A percentile compares a stretch with the other conserved stretches of the same genome.
These are phyloP conservation scores for Pseudotsuga menziesii DNA, from an alignment of 75 land plant species.

Conservation along the genomic window DNA sequence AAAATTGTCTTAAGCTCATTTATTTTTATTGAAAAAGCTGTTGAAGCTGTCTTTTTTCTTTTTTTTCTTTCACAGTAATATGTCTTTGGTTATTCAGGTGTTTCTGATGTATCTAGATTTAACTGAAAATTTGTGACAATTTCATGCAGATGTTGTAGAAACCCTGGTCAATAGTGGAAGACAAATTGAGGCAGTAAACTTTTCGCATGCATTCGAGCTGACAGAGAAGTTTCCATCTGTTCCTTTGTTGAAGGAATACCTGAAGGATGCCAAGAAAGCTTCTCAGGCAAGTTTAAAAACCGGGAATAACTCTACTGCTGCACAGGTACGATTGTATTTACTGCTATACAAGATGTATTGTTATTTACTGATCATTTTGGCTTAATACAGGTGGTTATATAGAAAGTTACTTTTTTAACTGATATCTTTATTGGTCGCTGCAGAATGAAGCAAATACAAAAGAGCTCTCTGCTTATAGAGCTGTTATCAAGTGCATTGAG, in stretches of 20 bases:
- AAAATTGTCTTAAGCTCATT: too few species aligned
- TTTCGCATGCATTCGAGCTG: slow-evolving; percentile 53
- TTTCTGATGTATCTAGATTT: background rate
- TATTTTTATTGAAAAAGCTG: too few species aligned
- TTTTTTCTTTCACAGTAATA: too few species aligned
- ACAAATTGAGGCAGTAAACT: slow-evolving; percentile 65
- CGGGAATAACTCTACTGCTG: slow-evolving; percentile 59
- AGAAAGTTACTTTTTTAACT: background rate
- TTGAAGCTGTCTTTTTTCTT: too few species aligned
- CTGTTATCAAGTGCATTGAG: slow-evolving; percentile 39
- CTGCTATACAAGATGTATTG: background rate
- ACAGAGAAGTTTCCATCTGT: slow-evolving; percentile 70
- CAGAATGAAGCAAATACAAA: slow-evolving; percentile 39
- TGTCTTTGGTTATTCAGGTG: background rate
- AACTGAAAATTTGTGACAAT: background rate
- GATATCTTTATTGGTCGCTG: background rate
- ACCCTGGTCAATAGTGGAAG: slow-evolving; percentile 49
- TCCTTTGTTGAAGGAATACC: slow-evolving; percentile 60
- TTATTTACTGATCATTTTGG: background rate
- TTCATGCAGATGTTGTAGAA: slow-evolving; percentile 50
- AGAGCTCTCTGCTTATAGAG: slow-evolving; percentile 40
- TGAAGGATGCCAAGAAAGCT: slow-evolving; percentile 61
- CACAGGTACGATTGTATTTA: slow-evolving; percentile 12
- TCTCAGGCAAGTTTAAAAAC: slow-evolving; percentile 36
- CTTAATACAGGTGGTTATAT: background rate